Percentiles rank a stretch among this genome's conserved stretches.
Evolutionary conservation across 352 stramenopile species (phyloP).

Genomic region (Halophytophthora polymorphica): DNA sequence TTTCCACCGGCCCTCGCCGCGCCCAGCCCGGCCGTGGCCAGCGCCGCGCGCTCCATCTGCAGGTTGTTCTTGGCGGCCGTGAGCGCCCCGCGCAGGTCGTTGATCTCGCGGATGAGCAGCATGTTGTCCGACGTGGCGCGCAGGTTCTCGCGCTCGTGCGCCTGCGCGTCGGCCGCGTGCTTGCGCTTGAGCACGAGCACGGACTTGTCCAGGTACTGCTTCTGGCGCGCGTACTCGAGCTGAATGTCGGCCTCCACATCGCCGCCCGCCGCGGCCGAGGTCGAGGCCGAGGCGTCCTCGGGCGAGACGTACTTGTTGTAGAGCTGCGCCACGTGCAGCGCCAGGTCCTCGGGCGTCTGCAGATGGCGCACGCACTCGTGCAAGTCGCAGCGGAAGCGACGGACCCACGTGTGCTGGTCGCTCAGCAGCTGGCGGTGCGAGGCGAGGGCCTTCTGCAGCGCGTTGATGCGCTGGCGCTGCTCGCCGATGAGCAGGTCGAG

Average conservation of each 20-base stretch:
- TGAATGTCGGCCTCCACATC: constrained; percentile 73
- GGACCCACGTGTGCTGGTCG: constrained; percentile 64
- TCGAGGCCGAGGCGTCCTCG: constrained; percentile 23
- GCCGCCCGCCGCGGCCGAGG: constrained; percentile 18
- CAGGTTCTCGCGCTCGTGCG: constrained; percentile 65
- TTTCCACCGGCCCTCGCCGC: constrained; percentile 22
- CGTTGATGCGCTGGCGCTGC: constrained; percentile 80
- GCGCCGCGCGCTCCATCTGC: constrained; percentile 69
- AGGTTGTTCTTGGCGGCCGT: constrained; percentile 69
- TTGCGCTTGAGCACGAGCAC: constrained; percentile 89
- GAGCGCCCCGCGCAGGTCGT: constrained; percentile 83
- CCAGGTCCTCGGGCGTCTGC: constrained; percentile 76
- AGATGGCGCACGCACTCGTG: constrained; percentile 75
- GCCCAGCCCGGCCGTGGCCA: constrained; percentile 20
- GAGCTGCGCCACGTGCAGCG: constrained; percentile 64
- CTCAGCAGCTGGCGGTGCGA: constrained; percentile 50
- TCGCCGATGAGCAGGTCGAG: constrained; percentile 93
- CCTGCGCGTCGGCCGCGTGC: constrained; percentile 67
- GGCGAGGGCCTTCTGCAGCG: constrained; percentile 80
- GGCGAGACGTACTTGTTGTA: constrained; percentile 72
- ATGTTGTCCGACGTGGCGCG: constrained; percentile 83
- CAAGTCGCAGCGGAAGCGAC: constrained; percentile 84
- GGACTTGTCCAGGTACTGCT: constrained; percentile 91
- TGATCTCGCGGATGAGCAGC: constrained; percentile 92
- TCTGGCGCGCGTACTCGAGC: constrained; percentile 88